These are phyloP conservation scores for Beauveria rudraprayagi DNA, from an alignment of 2,329 filamentous ascomycete genomes.

Conservation along the genomic window DNA sequence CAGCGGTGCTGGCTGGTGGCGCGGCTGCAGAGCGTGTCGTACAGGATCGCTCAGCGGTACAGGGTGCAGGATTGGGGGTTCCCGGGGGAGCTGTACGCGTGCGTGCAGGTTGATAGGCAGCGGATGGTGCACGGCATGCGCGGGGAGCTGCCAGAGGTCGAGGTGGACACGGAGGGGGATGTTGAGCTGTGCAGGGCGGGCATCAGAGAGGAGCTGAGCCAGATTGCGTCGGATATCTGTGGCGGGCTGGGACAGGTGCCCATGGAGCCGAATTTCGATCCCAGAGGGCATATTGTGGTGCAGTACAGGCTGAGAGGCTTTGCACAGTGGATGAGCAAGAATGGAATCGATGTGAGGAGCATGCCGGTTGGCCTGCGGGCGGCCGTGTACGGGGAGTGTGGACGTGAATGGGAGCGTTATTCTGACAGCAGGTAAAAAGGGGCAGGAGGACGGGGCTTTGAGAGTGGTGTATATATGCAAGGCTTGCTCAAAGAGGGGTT, in stretches of 20 bases:
- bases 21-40: conserved; percentile 5
- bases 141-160: neutral
- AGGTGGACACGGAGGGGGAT: conserved; percentile 1
- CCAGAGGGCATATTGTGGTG: conserved; percentile 1
- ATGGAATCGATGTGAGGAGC: neutral
- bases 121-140: conserved; percentile 8
- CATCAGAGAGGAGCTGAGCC: neutral
- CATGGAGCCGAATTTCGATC: conserved; percentile 10
- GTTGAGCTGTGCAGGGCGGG: neutral
- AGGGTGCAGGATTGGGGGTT: neutral
- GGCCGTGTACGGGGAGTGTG: neutral
- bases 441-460: neutral
- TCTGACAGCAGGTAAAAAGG: neutral
- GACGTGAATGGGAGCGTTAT: neutral
- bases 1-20: conserved; percentile 8
- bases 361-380: neutral
- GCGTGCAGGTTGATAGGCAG: conserved; percentile 4
- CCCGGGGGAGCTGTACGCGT: conserved; percentile 9
- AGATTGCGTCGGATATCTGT: conserved; percentile 1
- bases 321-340: neutral
- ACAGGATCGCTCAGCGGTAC: neutral
- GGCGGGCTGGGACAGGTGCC: conserved; percentile 6
- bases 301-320: conserved; percentile 6
- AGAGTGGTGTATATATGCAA: no score
- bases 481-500: no score